Base-by-base conservation (phyloP, 768 basidiomycete species). In the Leccinum variicolor region DNA sequence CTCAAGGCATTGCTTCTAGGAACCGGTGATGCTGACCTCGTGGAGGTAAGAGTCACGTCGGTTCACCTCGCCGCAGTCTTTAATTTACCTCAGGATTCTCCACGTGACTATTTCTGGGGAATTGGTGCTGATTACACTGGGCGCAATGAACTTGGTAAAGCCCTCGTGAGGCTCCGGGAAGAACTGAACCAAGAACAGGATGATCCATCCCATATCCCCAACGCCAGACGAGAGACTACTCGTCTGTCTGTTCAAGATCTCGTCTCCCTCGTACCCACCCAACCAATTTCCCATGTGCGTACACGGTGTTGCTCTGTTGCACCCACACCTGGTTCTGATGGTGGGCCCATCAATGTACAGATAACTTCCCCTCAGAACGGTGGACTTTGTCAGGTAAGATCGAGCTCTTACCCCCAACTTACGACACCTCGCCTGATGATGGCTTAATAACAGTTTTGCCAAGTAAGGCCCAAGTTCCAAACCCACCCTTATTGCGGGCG, bases 91-190 rank as follows among this genome's bases (percentile, higher is more conserved):
- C 60, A 88, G 86, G 81, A 87, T 65, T 89, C 86, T n/a, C 84
- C 85, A 57, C 85, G 83, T 61, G 89, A 90, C 69, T 77, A 86
- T 41, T 89, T 89, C 71, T 90, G 89, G 87, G 89, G 89, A n/a
- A 71, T 84, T 59, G 89, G 89, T 6, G 75, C 80, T 39, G 85
- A 90, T 68, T 74, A 79, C 26, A 73, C 77, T 64, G 89, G 89
- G 21, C 81, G 83, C 41, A 90, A 90, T 61, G 86, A 90, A 68
- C 81, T 90, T 31, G 89, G 89, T 43, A 87, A 85, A 67, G 83
- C 85, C 11, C 77, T 90, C 11, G 80, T 83, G 62, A 80, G 85
- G 61, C 73, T 90, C 62, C 77, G 89, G 59, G 71, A 75, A 49
- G 80, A 78, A 67, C 72, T 88, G 53, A 83, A 81, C 66, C 62